phyloP scores from a whole-genome alignment of 2,329 filamentous ascomycete genomes.

The Tolypocladium capitatum region DNA sequence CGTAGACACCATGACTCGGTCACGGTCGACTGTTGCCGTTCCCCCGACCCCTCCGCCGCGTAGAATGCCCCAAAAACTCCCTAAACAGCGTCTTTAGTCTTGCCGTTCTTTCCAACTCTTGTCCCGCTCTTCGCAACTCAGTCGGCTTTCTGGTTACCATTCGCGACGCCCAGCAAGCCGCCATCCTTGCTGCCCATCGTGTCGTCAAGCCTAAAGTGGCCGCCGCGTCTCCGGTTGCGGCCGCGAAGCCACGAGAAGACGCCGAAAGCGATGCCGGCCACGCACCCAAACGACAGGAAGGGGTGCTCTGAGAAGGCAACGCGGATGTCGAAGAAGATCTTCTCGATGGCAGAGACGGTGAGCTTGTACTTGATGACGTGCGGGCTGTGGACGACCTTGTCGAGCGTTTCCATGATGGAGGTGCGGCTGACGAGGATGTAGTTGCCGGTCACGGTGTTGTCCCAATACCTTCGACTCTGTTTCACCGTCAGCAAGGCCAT shows the following conservation, averaged over 20 bases:
- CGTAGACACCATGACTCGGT: too few relatives aligned
- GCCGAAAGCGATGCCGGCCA: constrained; percentile 42
- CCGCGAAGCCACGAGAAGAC: constrained; percentile 40
- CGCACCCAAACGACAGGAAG: constrained; percentile 41
- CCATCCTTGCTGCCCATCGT: constrained; percentile 38
- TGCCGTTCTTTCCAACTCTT: not conserved
- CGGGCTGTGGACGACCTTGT: constrained; percentile 54
- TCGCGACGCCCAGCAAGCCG: constrained; percentile 43
- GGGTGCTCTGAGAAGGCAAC: constrained; percentile 46
- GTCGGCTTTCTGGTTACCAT: constrained; percentile 22
- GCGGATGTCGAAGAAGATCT: constrained; percentile 55
- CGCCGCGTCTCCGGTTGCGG: constrained; percentile 39
- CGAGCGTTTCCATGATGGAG: constrained; percentile 77
- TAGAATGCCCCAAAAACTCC: not conserved
- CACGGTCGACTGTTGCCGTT: too few relatives aligned
- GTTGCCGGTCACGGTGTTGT: constrained; percentile 77
- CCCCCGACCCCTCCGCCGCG: not conserved
- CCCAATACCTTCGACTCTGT: constrained; percentile 90
- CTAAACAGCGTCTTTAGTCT: not conserved
- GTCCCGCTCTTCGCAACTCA: constrained; percentile 6
- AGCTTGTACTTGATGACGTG: constrained; percentile 64
- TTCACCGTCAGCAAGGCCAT: not conserved
- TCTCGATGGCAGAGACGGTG: constrained; percentile 59
- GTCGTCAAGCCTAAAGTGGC: constrained; percentile 51
- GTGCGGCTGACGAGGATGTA: constrained; percentile 80